phyloP scores from a whole-genome alignment of 208 protist genomes.

The Borovskyia barvae region DNA sequence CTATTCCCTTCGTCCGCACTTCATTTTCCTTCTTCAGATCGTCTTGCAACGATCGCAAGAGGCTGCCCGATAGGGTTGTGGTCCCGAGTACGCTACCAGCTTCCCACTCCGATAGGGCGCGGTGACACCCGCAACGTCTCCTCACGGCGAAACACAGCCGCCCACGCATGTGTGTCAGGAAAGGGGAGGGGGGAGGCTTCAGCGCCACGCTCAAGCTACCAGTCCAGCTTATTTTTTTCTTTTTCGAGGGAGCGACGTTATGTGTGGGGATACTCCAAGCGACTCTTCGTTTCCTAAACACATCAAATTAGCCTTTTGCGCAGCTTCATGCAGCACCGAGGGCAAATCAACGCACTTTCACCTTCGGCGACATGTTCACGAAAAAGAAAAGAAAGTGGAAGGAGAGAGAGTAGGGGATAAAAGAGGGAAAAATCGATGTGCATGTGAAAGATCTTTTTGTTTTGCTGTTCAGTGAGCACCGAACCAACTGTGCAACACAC shows the following conservation, averaged over 20 bases:
- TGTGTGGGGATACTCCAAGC: no score
- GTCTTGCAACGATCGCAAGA: constrained; percentile 52
- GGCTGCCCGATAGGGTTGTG: constrained; percentile 29
- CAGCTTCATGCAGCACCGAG: no score
- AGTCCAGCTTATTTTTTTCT: no score
- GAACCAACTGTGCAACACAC: no score
- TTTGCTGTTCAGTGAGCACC: no score
- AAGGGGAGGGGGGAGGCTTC: no score
- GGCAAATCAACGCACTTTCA: no score
- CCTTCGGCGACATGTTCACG: background rate
- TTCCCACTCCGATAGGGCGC: constrained; percentile 14
- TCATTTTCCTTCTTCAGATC: constrained; percentile 63
- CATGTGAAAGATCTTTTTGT: no score
- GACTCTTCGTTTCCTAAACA: no score
- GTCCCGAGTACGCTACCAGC: constrained; percentile 48
- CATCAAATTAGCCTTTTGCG: no score
- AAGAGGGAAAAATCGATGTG: background rate
- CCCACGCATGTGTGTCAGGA: background rate
- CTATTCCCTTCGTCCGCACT: constrained; percentile 36
- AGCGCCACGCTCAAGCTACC: no score
- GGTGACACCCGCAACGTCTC: background rate
- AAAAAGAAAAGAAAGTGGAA: constrained; percentile 9
- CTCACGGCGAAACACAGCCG: background rate
- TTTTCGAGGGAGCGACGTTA: no score
- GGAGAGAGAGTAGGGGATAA: constrained; percentile 1